phyloP scores from a whole-genome alignment of 176 grass and related monocot species.

The Oryza punctata region DNA sequence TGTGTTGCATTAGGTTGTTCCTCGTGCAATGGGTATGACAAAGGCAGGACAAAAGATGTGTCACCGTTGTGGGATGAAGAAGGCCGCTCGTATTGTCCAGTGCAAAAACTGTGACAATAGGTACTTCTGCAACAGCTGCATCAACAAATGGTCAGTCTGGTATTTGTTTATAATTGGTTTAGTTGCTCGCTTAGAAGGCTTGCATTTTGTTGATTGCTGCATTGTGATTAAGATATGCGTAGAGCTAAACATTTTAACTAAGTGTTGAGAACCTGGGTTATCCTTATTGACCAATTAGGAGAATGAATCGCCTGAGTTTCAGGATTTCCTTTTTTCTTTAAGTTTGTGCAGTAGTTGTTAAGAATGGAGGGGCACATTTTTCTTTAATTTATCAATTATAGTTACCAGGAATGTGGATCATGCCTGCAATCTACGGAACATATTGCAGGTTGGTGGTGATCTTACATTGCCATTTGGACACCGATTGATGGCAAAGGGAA shows the following conservation, averaged over 20 bases:
- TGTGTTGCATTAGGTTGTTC: constrained; percentile 53
- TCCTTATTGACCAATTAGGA: neutral
- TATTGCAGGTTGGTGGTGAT: neutral
- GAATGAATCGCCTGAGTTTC: neutral
- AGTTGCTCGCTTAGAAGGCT: constrained; percentile 4
- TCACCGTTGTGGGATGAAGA: constrained; percentile 67
- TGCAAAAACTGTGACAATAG: constrained; percentile 67
- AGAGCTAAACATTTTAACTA: neutral
- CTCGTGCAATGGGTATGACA: constrained; percentile 55
- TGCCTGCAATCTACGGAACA: neutral
- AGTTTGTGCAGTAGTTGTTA: constrained; percentile 4
- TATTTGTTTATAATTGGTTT: neutral
- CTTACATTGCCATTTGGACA: neutral
- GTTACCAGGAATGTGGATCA: neutral
- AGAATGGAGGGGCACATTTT: neutral
- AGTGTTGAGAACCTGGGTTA: neutral
- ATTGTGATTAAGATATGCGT: constrained; percentile 4
- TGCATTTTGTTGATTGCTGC: constrained; percentile 1
- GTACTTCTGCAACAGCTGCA: constrained; percentile 84
- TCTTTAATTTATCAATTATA: neutral
- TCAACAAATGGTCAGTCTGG: constrained; percentile 68
- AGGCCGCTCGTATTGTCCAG: constrained; percentile 52
- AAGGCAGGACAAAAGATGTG: constrained; percentile 58
- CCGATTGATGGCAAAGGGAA: neutral
- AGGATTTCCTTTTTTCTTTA: neutral